Percentiles rank a stretch among this genome's conserved stretches.
Evolutionary conservation across 2,329 filamentous ascomycete species (phyloP).

Genomic region (Cadophora luteo-olivacea): DNA sequence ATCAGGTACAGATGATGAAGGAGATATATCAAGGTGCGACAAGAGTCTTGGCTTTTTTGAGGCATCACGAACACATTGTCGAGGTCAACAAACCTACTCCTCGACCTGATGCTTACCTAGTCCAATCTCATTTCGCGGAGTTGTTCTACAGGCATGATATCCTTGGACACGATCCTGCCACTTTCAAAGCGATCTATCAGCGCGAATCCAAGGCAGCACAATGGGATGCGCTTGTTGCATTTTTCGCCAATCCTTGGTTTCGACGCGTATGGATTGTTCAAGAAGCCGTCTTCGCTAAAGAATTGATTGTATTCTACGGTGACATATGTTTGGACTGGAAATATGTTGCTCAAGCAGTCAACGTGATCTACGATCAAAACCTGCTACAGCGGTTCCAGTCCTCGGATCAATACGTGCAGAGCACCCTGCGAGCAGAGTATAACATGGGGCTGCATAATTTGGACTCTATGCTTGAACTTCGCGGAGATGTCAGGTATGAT

Average conservation of each 20-base stretch:
- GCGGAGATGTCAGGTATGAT: neutral
- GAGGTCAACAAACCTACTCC: neutral
- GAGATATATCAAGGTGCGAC: conserved; percentile 37
- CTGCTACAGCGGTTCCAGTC: conserved; percentile 5
- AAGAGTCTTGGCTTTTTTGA: conserved; percentile 33
- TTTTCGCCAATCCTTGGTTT: conserved; percentile 16
- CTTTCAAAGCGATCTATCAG: conserved; percentile 14
- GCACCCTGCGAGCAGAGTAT: neutral
- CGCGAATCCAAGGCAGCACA: conserved; percentile 6
- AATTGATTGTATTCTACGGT: conserved; percentile 14
- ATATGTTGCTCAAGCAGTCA: conserved; percentile 1
- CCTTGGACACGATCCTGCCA: conserved; percentile 1
- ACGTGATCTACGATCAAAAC: conserved; percentile 12
- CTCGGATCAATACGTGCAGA: neutral
- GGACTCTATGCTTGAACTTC: conserved; percentile 14
- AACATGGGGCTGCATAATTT: conserved; percentile 8
- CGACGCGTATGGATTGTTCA: conserved; percentile 19
- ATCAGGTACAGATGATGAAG: conserved; percentile 37
- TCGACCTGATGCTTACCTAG: conserved; percentile 6
- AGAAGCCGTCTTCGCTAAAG: conserved; percentile 12
- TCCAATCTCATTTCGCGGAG: conserved; percentile 13
- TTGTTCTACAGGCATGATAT: conserved; percentile 2
- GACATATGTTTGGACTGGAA: conserved; percentile 13
- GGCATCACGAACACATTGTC: neutral
- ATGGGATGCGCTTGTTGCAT: conserved; percentile 17